A percentile compares a stretch with the other conserved stretches of the same genome.
phyloP scores from a whole-genome alignment of 83 land plant species.

The Thuja plicata region DNA sequence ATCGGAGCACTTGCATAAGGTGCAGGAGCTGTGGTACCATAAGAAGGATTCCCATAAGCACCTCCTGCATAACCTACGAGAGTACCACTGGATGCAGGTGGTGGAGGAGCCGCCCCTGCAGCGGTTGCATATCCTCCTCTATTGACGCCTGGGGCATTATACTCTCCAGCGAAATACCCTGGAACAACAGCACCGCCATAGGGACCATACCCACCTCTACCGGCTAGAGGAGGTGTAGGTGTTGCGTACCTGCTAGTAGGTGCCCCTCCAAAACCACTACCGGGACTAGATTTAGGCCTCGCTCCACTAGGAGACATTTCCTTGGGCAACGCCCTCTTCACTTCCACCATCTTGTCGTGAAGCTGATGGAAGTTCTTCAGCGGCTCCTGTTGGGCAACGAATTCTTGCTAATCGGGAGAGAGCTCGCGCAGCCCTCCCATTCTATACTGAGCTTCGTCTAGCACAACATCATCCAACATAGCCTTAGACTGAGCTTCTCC shows the following conservation, averaged over 20 bases:
- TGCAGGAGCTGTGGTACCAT: slow-evolving; percentile 25
- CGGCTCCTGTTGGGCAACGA: no score
- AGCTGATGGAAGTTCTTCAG: slow-evolving; percentile 62
- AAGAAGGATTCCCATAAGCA: slow-evolving; percentile 17
- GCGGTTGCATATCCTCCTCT: slow-evolving; percentile 21
- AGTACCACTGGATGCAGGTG: slow-evolving; percentile 39
- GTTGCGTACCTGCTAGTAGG: slow-evolving; percentile 41
- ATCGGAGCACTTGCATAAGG: slow-evolving; percentile 25
- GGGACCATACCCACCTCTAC: slow-evolving; percentile 33
- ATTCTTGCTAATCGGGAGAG: no score
- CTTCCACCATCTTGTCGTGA: slow-evolving; percentile 66
- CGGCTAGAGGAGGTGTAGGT: slow-evolving; percentile 27
- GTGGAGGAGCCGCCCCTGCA: slow-evolving; percentile 24
- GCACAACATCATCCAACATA: no score
- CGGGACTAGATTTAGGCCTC: slow-evolving; percentile 22
- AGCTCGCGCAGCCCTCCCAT: no score
- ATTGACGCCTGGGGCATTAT: slow-evolving; percentile 27
- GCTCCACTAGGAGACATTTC: slow-evolving; percentile 39
- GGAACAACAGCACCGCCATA: slow-evolving; percentile 24
- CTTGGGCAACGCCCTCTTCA: slow-evolving; percentile 61
- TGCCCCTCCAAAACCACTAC: no score
- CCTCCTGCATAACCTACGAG: slow-evolving; percentile 24
- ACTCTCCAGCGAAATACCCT: slow-evolving; percentile 41
- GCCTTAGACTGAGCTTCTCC: no score
- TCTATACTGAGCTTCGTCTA: no score